Base-by-base conservation (phyloP, 176 grass and related monocot genomes). In the Zoysia japonica region DNA sequence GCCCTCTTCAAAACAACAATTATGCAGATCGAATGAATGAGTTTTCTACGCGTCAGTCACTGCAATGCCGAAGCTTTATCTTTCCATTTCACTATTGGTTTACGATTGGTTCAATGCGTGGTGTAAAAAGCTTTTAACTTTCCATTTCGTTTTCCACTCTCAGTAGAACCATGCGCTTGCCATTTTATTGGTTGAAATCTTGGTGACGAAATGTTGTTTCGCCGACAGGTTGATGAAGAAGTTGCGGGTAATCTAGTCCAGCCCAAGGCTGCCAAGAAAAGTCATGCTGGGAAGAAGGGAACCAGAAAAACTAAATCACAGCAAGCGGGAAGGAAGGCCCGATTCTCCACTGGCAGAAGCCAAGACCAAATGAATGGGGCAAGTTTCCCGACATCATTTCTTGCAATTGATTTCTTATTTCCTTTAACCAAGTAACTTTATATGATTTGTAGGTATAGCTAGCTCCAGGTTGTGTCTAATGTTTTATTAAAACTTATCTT, bases 191-290 rank as follows among this genome's bases (percentile, higher is more conserved):
- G 2, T 69, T 62, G 36, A 15, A 11, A 53, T 63, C 20, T 62
- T 35, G 55, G 2, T 56, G 39, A 46, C 50, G 66, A 40, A 78
- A 41, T 67, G 17, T 49, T 73, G 9, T 75, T 75, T 75, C 40
- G 13, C 13, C 19, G 9, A 66, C 73, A 56, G 61, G 38, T 36
- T 84, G 65, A 2, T 48, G 69, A 72, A 11, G 77, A 36, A 35
- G 4, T 35, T 35, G 14, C 9, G 1, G 47, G 55, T 38, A 79
- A 49, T 45, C 39, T 39, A 62, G 42, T 43, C 47, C 42, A 85
- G 42, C 9, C 49, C 10, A 66, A 66, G 61, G 40, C 6, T 1
- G 17, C 9, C 15, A 86, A 69, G 36, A 17, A 1, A 68, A 75
- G n/a, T 75, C n/a, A 45, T 52, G 52, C 77, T 42, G 37, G 17